These are phyloP conservation scores for Chytriomyces hyalinus DNA, from an alignment of 192 early-diverging fungal species.

Conservation along the genomic window DNA sequence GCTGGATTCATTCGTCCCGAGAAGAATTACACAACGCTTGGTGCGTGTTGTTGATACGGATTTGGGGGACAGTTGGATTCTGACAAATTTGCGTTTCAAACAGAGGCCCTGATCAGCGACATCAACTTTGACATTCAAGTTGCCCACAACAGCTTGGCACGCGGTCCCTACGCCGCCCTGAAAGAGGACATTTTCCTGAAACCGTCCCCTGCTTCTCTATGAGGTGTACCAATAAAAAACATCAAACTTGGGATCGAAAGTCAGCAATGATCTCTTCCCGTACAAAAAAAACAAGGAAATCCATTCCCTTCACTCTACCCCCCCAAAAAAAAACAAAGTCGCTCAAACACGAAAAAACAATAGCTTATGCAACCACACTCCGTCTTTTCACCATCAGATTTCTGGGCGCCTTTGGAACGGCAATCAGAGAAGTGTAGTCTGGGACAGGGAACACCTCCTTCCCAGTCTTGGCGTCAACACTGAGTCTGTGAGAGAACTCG, in stretches of 20 bases:
- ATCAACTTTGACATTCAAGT: slow-evolving; percentile 89
- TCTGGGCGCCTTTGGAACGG: slow-evolving; percentile 67
- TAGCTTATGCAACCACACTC: background rate
- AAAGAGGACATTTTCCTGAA: slow-evolving; percentile 36
- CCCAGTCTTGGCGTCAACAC: slow-evolving; percentile 51
- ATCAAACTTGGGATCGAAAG: background rate
- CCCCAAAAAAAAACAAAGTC: too few relatives aligned
- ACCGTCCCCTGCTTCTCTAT: background rate
- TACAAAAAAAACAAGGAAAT: background rate
- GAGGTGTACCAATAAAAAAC: too few relatives aligned
- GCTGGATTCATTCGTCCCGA: slow-evolving; percentile 89
- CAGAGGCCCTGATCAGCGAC: slow-evolving; percentile 88
- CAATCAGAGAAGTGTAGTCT: slow-evolving; percentile 92
- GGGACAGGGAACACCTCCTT: slow-evolving; percentile 74
- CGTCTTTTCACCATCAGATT: slow-evolving; percentile 37
- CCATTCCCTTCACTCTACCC: too few relatives aligned
- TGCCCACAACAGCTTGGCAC: slow-evolving; percentile 68
- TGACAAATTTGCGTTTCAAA: background rate
- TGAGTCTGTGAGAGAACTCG: slow-evolving; percentile 74
- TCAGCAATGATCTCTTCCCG: background rate
- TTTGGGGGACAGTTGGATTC: background rate
- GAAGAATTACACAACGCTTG: slow-evolving; percentile 82
- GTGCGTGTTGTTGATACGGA: slow-evolving; percentile 49
- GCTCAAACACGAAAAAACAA: background rate
- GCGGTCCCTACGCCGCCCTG: slow-evolving; percentile 61